phyloP scores from a whole-genome alignment of 192 early-diverging fungal species.

The Dissophora globulifera region DNA sequence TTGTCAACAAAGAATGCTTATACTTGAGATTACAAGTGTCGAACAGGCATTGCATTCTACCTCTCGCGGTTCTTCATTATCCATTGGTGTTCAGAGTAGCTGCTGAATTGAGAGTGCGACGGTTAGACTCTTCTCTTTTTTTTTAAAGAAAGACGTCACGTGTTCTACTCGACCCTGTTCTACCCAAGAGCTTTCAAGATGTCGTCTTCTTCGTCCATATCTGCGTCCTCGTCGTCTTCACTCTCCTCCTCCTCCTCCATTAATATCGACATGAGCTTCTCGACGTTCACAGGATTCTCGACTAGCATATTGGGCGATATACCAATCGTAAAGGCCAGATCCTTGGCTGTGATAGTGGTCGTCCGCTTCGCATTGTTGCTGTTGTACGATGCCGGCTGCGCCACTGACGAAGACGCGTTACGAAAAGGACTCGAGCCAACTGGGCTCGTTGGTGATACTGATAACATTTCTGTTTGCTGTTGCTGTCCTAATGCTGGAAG shows the following conservation, averaged over 20 bases:
- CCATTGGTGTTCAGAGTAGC: constrained; percentile 32
- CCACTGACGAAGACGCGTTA: not conserved
- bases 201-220: constrained; percentile 50
- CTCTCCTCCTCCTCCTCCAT: constrained; percentile 63
- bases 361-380: constrained; percentile 24
- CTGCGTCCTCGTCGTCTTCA: constrained; percentile 59
- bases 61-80: constrained; percentile 39
- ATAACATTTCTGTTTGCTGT: not conserved
- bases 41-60: constrained; percentile 5
- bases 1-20: not conserved
- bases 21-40: too few relatives aligned
- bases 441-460: not conserved
- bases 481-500: constrained; percentile 1
- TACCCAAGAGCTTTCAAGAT: too few relatives aligned
- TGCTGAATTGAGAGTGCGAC: too few relatives aligned
- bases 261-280: constrained; percentile 59
- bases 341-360: constrained; percentile 59
- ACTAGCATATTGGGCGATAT: constrained; percentile 72
- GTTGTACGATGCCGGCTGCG: constrained; percentile 17
- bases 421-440: not conserved
- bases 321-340: constrained; percentile 72
- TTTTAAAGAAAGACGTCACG: not conserved
- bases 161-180: too few relatives aligned
- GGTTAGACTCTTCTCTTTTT: too few relatives aligned
- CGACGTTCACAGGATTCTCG: constrained; percentile 70